Base-by-base conservation (phyloP, 2,329 filamentous ascomycete species). In the Didymella lethalis region DNA sequence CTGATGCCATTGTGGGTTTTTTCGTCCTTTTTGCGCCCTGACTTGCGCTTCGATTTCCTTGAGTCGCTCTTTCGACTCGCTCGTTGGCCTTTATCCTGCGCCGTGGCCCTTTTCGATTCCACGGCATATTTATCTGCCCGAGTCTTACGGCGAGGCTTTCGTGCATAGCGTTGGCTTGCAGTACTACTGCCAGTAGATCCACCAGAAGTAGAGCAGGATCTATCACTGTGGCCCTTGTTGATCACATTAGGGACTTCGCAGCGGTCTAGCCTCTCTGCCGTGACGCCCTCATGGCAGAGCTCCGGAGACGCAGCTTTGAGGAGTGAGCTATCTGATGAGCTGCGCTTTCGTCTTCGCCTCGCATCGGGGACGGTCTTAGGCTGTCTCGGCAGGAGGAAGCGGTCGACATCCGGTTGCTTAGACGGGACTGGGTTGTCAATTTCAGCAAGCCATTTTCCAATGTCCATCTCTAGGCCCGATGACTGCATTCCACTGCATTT, bases 141-240 rank as follows among this genome's bases (percentile, higher is more conserved):
- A 25, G 80, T 83, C 69, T 80, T 83, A 69, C 77, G 77, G 54
- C 82, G 77, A 63, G 79, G 72, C 58, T 74, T 78, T 56, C 77
- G 78, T 65, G 77, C 74, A 69, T 81, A 84, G 8, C 56, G 64
- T 41, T 70, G 64, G 53, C 62, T 64, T 20, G 68, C 64, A 32
- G 48, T 34, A 54, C 61, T 68, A 57, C 59, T 67, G 32, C 31
- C 59, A 25, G 69, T 63, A 38, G 60, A 56, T 25, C 57, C 32
- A 53, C 54, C 64, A 25, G 45, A 58, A 43, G 63, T 59, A 46
- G 60, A 49, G 44, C 58, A 54, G 50, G 61, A 59, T 46, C 52
- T 63, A 51, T 69, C 50, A 54, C 66, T 70, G 34, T 52, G 38
- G 16, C 63, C 38, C 54, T 44, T 53, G 6, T 62, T 48, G 14